These are phyloP conservation scores for Micromonas pusilla DNA, from an alignment of 139 green algal species.

Conservation along the genomic window DNA sequence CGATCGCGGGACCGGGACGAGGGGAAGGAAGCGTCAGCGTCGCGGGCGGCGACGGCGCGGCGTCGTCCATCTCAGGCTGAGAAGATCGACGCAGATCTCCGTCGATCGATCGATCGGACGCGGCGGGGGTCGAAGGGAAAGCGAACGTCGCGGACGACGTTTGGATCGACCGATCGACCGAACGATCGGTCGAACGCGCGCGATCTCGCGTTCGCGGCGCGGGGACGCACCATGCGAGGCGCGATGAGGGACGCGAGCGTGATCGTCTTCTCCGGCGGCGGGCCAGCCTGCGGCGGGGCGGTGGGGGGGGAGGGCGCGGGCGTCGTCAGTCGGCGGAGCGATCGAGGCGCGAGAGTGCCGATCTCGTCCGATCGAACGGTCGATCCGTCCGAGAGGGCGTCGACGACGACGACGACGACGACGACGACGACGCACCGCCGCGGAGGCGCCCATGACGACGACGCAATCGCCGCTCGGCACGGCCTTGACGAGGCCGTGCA, in stretches of 20 bases:
- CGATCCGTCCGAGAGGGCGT: too few species aligned
- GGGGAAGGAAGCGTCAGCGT: too few species aligned
- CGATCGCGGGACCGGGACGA: too few species aligned
- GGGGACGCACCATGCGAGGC: slow-evolving; percentile 76
- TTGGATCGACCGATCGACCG: too few species aligned
- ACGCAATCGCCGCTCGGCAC: slow-evolving; percentile 80
- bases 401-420: too few species aligned
- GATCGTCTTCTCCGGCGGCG: slow-evolving; percentile 83
- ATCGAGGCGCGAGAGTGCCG: background rate
- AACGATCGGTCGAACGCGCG: background rate
- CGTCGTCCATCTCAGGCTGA: too few species aligned
- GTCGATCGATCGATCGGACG: background rate
- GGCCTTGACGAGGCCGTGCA: slow-evolving; percentile 74
- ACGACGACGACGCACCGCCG: slow-evolving; percentile 20
- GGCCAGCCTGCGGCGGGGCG: slow-evolving; percentile 2
- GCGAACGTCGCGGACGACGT: background rate
- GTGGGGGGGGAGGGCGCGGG: too few species aligned
- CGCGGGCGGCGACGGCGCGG: too few species aligned
- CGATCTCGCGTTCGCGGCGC: too few species aligned
- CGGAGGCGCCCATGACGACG: slow-evolving; percentile 59
- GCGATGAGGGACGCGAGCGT: slow-evolving; percentile 80
- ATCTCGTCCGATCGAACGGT: too few species aligned
- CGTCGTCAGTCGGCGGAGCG: background rate
- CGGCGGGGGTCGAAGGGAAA: background rate
- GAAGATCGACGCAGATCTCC: background rate